These are phyloP conservation scores for Cymbopogon citratus DNA, from an alignment of 176 grass and related monocot genomes.

Conservation along the genomic window DNA sequence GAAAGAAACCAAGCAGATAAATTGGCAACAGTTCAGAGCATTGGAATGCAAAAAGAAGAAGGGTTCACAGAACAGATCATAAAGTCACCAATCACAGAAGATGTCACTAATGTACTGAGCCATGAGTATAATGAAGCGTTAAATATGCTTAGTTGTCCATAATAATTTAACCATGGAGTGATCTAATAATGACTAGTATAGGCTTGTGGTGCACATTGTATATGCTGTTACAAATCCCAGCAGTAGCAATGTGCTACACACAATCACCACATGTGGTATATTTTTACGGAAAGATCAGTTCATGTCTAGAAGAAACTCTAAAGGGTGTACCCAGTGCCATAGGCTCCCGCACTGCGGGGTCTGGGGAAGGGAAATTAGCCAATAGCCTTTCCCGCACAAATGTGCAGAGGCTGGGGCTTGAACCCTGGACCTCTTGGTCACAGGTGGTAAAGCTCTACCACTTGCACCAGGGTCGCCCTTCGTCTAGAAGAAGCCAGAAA, in stretches of 20 bases:
- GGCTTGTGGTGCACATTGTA: not conserved
- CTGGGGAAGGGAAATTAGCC: too few relatives aligned
- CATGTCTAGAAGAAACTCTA: not conserved
- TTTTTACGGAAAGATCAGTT: not conserved
- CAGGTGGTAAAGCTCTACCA: too few relatives aligned
- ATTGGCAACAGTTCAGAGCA: constrained; percentile 5
- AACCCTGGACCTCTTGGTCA: too few relatives aligned
- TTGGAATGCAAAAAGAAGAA: not conserved
- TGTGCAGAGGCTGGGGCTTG: too few relatives aligned
- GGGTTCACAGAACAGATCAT: not conserved
- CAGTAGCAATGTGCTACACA: not conserved
- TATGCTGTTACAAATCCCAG: not conserved
- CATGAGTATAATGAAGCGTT: not conserved
- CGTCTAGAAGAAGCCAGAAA: constrained; percentile 4
- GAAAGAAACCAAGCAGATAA: constrained; percentile 25
- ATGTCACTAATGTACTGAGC: not conserved
- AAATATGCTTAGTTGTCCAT: constrained; percentile 1
- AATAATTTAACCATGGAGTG: not conserved
- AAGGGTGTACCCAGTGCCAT: too few relatives aligned
- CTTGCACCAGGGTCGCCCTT: too few relatives aligned
- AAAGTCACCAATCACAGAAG: constrained; percentile 1
- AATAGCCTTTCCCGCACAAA: too few relatives aligned
- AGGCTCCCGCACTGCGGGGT: too few relatives aligned
- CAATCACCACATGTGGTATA: not conserved
- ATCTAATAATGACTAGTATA: not conserved